phyloP scores from a whole-genome alignment of 2,329 filamentous ascomycete genomes.

The Dactylellina leptospora region DNA sequence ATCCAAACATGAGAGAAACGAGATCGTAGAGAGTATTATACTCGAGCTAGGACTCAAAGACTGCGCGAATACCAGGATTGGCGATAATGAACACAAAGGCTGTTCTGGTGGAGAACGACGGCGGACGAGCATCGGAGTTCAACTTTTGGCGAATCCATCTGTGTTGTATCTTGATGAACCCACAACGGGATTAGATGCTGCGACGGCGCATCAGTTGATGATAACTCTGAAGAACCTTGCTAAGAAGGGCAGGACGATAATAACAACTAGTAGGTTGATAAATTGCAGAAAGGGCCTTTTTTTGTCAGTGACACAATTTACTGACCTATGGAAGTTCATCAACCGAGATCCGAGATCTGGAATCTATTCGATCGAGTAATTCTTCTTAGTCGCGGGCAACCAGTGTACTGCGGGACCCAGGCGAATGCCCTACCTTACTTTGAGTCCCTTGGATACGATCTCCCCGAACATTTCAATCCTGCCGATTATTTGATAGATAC shows the following conservation, averaged over 20 bases:
- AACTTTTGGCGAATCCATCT: slow-evolving; percentile 80
- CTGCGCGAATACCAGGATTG: slow-evolving; percentile 77
- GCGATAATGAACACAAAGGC: slow-evolving; percentile 74
- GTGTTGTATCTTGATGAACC: slow-evolving; percentile 81
- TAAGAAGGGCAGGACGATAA: slow-evolving; percentile 73
- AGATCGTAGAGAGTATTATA: slow-evolving; percentile 78
- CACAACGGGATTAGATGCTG: slow-evolving; percentile 79
- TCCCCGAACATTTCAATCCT: slow-evolving; percentile 78
- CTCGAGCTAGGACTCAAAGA: slow-evolving; percentile 78
- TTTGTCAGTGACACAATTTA: neutral
- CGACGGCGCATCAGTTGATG: slow-evolving; percentile 77
- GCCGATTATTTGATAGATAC: slow-evolving; percentile 80
- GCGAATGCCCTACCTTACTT: slow-evolving; percentile 72
- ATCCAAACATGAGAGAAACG: slow-evolving; percentile 67
- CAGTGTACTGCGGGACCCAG: slow-evolving; percentile 73
- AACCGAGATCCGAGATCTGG: slow-evolving; percentile 82
- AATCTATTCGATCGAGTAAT: slow-evolving; percentile 77
- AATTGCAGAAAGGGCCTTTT: neutral
- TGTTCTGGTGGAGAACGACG: slow-evolving; percentile 83
- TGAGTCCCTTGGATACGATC: slow-evolving; percentile 67
- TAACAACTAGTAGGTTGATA: slow-evolving; percentile 67
- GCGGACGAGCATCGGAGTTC: slow-evolving; percentile 78
- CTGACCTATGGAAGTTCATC: slow-evolving; percentile 69
- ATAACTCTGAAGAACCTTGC: slow-evolving; percentile 75
- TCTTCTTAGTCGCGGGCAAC: slow-evolving; percentile 72